A percentile compares a stretch with the other conserved stretches of the same genome.
phyloP scores from a whole-genome alignment of 768 basidiomycete species.

The Rhodocollybia butyracea region DNA sequence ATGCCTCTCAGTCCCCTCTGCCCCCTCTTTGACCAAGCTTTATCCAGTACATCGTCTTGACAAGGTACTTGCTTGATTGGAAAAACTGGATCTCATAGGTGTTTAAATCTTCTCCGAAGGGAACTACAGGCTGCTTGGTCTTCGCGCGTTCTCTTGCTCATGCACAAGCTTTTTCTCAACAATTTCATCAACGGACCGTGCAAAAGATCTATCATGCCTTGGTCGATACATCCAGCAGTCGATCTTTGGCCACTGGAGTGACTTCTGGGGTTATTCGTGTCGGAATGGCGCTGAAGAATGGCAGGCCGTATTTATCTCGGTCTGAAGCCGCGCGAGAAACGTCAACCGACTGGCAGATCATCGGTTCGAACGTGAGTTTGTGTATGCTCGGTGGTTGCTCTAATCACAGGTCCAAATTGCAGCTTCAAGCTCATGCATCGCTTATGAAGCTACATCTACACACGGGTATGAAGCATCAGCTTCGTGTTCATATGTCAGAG shows the following conservation, averaged over 20 bases:
- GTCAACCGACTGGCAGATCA: constrained; percentile 54
- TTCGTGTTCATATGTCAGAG: constrained; percentile 61
- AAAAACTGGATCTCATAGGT: background rate
- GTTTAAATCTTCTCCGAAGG: constrained; percentile 27
- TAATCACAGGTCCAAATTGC: background rate
- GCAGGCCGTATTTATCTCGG: constrained; percentile 35
- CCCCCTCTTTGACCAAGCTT: constrained; percentile 35
- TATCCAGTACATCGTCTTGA: constrained; percentile 63
- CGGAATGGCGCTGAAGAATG: constrained; percentile 33
- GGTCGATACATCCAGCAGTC: constrained; percentile 48
- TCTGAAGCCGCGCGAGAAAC: constrained; percentile 30
- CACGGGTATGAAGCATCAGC: constrained; percentile 70
- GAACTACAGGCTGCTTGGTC: constrained; percentile 61
- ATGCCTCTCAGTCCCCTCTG: constrained; percentile 5
- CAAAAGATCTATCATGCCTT: constrained; percentile 64
- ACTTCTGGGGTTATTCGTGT: constrained; percentile 44
- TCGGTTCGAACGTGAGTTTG: constrained; percentile 53
- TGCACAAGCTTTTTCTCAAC: constrained; percentile 50
- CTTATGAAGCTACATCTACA: constrained; percentile 53
- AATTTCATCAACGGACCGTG: constrained; percentile 46
- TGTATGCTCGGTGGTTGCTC: too few species aligned
- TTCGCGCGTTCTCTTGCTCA: constrained; percentile 42
- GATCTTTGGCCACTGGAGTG: constrained; percentile 32
- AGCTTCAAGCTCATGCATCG: constrained; percentile 40
- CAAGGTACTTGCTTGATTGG: constrained; percentile 40